Conservation (phyloP, 257 asterid species). For the Nicotiana knightiana region DNA sequence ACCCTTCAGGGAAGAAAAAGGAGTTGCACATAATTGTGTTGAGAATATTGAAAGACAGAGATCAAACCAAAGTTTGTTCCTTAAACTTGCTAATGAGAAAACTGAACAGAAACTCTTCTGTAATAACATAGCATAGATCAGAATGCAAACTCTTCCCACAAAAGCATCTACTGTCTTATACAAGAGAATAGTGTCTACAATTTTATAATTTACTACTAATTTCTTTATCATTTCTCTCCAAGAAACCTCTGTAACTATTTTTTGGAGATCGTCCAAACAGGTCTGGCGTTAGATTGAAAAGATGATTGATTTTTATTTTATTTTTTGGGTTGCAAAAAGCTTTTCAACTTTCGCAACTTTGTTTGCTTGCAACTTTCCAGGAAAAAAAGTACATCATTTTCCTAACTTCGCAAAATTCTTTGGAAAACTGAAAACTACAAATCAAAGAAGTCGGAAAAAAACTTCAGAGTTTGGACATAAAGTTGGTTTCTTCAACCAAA, state of each 20-base stretch:
- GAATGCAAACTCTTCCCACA: neutral
- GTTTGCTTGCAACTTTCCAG: neutral
- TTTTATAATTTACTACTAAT: neutral
- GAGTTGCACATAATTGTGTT: neutral
- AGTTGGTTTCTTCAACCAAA: no score
- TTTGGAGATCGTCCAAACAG: neutral
- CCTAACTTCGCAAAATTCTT: neutral
- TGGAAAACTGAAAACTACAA: neutral
- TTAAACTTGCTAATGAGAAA: neutral
- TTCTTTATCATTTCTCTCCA: neutral
- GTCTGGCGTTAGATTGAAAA: neutral
- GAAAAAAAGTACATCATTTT: neutral
- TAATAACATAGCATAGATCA: neutral
- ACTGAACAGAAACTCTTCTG: neutral
- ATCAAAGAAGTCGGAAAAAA: no score
- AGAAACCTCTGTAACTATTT: no score
- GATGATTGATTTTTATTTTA: neutral
- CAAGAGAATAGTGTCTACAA: neutral
- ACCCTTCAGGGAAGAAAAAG: constrained; percentile 50
- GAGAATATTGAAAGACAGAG: neutral
- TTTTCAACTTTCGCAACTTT: neutral
- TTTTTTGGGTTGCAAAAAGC: neutral
- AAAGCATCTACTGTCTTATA: neutral
- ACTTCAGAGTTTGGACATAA: no score
- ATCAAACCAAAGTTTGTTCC: neutral